Conservation (phyloP, 345 rosid genomes). For the Schrenkiella parvula region DNA sequence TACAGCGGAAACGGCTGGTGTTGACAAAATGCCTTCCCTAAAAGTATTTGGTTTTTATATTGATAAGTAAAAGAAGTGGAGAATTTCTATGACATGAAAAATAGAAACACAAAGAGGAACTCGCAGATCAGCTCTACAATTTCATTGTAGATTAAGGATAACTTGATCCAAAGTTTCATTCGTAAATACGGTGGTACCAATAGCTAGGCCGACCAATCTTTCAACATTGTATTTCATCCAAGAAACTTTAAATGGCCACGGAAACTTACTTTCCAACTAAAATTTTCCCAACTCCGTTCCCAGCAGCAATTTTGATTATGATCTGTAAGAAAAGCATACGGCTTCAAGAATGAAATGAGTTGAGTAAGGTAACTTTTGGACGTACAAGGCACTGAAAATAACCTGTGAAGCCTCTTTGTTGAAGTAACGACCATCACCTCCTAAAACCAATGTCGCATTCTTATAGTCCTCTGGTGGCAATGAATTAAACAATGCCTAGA, state of each 20-base stretch:
- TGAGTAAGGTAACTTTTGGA: background rate
- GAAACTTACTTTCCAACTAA: constrained; percentile 76
- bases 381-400: background rate
- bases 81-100: too few species aligned
- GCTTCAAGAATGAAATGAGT: background rate
- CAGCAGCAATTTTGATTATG: constrained; percentile 91
- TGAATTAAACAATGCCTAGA: constrained; percentile 85
- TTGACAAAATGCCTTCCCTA: constrained; percentile 87
- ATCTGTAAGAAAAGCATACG: constrained; percentile 47
- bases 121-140: background rate
- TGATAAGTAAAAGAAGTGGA: constrained; percentile 9
- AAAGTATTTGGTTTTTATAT: constrained; percentile 21
- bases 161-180: background rate
- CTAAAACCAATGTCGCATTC: constrained; percentile 69
- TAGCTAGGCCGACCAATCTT: background rate
- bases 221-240: background rate
- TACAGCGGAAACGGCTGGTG: constrained; percentile 92
- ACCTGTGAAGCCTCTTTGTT: constrained; percentile 91
- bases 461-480: constrained; percentile 77
- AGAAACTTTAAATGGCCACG: background rate
- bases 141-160: background rate
- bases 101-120: background rate
- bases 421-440: constrained; percentile 95
- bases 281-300: constrained; percentile 82
- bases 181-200: background rate